Base-by-base conservation (phyloP, 192 early-diverging fungal genomes). In the Coemansia erecta region DNA sequence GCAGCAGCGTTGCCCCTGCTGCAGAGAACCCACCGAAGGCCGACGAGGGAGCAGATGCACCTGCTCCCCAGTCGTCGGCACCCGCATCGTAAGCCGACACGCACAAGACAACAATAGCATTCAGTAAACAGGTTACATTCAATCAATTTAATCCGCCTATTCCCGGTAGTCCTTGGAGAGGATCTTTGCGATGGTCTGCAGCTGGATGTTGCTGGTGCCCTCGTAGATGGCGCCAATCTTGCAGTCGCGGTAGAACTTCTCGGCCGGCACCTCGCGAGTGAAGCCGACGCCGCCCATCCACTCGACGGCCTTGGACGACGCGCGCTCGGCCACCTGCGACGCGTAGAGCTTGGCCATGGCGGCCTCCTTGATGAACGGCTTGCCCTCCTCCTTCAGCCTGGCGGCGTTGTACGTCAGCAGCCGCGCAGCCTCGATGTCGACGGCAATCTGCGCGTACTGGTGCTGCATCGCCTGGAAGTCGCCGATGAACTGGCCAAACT, bases 231-330 rank as follows among this genome's bases (percentile, higher is more conserved):
- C 89, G 71, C 97, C 97, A 60, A 98, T 97, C 85, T 94, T 96
- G 76, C 86, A 87, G 77, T 98, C 97, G 57, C 97, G 83, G 82
- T 89, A 95, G 82, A 89, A 98, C 82, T 97, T 97, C 75, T 98
- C 97, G 12, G 91, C 77, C 6, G 89, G 89, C 72, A 84, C 81
- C 23, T 94, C 92, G 60, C 93, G 83, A 13, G 95, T 97, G 86
- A 98, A 98, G 10, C 95, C 97, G 58, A 97, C 87, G 56, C 97
- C 97, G 73, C 97, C 97, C 72, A 93, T 84, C 95, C 94, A 98
- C 82, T 98, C 97, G 56, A 98, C 87, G 37, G 92, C 90, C 68
- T 87, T 89, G 14, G 89, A 88, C 8, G 94, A 87, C 26, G 92
- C 84, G 56, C 85, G 81, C 72, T 98, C 93, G 37, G 97, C 97